Percentiles rank a stretch among this genome's conserved stretches.
These are phyloP conservation scores for Skeletonema potamos DNA, from an alignment of 108 stramenopile species.

Conservation along the genomic window DNA sequence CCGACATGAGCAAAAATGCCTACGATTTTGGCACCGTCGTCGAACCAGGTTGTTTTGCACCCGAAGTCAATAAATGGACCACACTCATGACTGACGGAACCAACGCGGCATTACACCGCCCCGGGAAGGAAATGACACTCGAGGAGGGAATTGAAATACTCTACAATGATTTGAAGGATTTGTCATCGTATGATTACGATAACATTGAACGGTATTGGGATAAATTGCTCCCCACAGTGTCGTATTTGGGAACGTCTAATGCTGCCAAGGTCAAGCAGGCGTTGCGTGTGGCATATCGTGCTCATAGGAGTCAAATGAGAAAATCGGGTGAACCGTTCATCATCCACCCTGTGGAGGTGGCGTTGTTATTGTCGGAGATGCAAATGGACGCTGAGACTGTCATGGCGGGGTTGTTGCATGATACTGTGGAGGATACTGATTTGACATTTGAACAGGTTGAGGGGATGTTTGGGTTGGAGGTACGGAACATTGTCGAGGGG, in stretches of 20 bases:
- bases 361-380: constrained; percentile 79
- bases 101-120: constrained; percentile 42
- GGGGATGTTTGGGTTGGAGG: constrained; percentile 86
- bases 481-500: constrained; percentile 91
- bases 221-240: constrained; percentile 59
- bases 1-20: background rate
- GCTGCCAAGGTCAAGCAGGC: constrained; percentile 70
- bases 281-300: constrained; percentile 77
- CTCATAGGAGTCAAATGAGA: constrained; percentile 88
- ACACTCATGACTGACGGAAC: constrained; percentile 63
- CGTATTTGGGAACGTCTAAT: constrained; percentile 61
- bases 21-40: constrained; percentile 30
- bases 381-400: constrained; percentile 93
- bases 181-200: constrained; percentile 55
- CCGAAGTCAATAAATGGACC: constrained; percentile 81
- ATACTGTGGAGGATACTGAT: constrained; percentile 97
- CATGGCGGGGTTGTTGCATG: constrained; percentile 94
- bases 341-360: constrained; percentile 93
- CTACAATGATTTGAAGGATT: constrained; percentile 64
- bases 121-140: constrained; percentile 39
- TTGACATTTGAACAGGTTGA: constrained; percentile 92
- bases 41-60: constrained; percentile 33
- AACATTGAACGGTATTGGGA: constrained; percentile 83
- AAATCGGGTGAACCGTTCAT: constrained; percentile 94
- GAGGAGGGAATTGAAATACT: constrained; percentile 55